A percentile compares a stretch with the other conserved stretches of the same genome.
Conservation (phyloP, 805 yeast genomes). For the Ogataea pilisensis region DNA sequence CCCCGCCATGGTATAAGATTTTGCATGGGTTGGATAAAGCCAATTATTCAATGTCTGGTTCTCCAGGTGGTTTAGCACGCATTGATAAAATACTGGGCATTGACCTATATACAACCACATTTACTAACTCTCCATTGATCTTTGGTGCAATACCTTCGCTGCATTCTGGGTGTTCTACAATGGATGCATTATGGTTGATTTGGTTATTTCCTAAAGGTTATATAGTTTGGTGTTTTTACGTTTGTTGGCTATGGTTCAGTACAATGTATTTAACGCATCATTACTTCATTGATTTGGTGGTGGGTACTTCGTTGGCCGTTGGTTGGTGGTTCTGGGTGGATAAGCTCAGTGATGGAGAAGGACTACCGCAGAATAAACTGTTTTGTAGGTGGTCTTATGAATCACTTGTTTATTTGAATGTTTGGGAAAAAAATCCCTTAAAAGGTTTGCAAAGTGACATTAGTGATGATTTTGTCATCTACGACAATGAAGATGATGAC, state of each 20-base stretch:
- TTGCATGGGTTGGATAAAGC: slow-evolving; percentile 86
- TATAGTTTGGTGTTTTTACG: slow-evolving; percentile 71
- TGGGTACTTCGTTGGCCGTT: slow-evolving; percentile 85
- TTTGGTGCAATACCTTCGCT: slow-evolving; percentile 78
- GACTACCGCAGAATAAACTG: slow-evolving; percentile 10
- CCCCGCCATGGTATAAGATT: slow-evolving; percentile 96
- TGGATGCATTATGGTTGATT: slow-evolving; percentile 84
- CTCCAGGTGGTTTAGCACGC: slow-evolving; percentile 92
- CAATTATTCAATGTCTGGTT: slow-evolving; percentile 84
- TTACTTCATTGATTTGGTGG: slow-evolving; percentile 87
- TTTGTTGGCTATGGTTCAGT: slow-evolving; percentile 96
- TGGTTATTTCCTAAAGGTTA: slow-evolving; percentile 74
- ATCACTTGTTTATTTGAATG: slow-evolving; percentile 5
- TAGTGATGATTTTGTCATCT: slow-evolving; percentile 12
- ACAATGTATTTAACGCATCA: slow-evolving; percentile 98
- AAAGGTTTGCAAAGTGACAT: neutral
- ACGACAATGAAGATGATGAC: slow-evolving; percentile 14
- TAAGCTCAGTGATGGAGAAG: slow-evolving; percentile 31
- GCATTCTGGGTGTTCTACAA: slow-evolving; percentile 91
- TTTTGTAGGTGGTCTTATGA: slow-evolving; percentile 23
- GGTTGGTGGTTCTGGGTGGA: slow-evolving; percentile 60
- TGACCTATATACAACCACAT: slow-evolving; percentile 78
- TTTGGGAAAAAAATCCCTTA: slow-evolving; percentile 22
- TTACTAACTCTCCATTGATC: slow-evolving; percentile 82
- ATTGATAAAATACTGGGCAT: slow-evolving; percentile 77